Evolutionary conservation across 2,329 filamentous ascomycete genomes (phyloP), one percentile per base, ranked within the genome.

Genomic region (Colletotrichum gloeosporioides): DNA sequence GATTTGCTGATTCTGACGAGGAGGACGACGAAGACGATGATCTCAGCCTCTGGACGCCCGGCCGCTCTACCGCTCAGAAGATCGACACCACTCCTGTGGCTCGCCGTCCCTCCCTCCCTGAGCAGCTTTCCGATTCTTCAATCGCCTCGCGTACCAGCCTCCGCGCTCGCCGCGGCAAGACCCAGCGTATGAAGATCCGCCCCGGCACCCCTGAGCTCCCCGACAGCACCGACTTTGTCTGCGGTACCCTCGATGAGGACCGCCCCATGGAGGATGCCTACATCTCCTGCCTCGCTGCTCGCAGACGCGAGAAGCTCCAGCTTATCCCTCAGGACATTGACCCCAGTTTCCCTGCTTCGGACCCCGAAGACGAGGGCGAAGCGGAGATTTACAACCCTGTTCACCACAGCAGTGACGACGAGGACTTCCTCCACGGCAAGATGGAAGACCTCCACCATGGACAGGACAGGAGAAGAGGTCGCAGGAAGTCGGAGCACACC

Each of bases 181-280:
- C 82, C 64, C 82, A 80, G 69, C 87, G 83, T 16, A 87, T 89
- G 63, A 91, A 90, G 77, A 92, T 93, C 79, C 93, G 93, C 27
- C 90, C 92, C 53, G 90, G 90, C 29, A 95, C 94, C 1, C 95
- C 95, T 3, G 95, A 98, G 82, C 89, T 99, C 13, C 97, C 97
- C 2, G 97, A 99, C 84, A 98, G 96, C 85, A 99, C 97, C 16
- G 97, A 99, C 84, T 99, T 99, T 79, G 97, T 99, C n/a, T 99
- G 97, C 82, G 97, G 97, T 75, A 99, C 97, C 2, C 89, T 99
- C 25, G 97, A 99, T 79, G 97, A 99, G 85, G 97, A 99, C 82
- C 93, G 95, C 61, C 95, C 96, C 4, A 87, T 99, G n/a, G 97
- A 99, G 83, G 95, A 96, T 79, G 96, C 95, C 1, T 99, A 98